A percentile compares a stretch with the other conserved stretches of the same genome.
phyloP scores from a whole-genome alignment of 176 grass and related monocot species.

The Oryza longistaminata region DNA sequence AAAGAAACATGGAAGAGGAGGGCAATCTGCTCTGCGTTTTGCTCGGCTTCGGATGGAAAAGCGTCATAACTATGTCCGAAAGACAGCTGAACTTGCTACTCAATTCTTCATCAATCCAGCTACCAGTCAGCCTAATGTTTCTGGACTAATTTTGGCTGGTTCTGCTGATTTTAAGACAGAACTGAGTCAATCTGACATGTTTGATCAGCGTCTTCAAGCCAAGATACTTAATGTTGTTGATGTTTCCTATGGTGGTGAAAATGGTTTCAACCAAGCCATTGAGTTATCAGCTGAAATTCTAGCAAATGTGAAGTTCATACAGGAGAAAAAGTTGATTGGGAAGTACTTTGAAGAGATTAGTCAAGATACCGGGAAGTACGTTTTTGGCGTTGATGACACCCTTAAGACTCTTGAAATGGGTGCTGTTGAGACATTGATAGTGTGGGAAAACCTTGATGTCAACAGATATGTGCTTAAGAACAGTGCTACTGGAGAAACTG shows the following conservation, averaged over 20 bases:
- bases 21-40: slow-evolving; percentile 73
- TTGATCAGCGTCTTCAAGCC: slow-evolving; percentile 68
- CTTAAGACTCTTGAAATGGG: slow-evolving; percentile 80
- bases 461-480: slow-evolving; percentile 74
- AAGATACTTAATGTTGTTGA: slow-evolving; percentile 84
- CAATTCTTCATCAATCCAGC: slow-evolving; percentile 76
- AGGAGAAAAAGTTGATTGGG: slow-evolving; percentile 79
- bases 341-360: slow-evolving; percentile 89
- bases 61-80: slow-evolving; percentile 73
- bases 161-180: slow-evolving; percentile 85
- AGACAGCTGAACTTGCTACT: slow-evolving; percentile 82
- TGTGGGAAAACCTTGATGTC: slow-evolving; percentile 85
- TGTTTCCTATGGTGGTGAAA: slow-evolving; percentile 80
- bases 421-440: slow-evolving; percentile 73
- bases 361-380: slow-evolving; percentile 73
- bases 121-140: slow-evolving; percentile 78
- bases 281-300: slow-evolving; percentile 75
- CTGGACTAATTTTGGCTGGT: slow-evolving; percentile 75
- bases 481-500: slow-evolving; percentile 47
- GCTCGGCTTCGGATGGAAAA: slow-evolving; percentile 77
- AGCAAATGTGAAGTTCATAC: slow-evolving; percentile 78
- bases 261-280: slow-evolving; percentile 75
- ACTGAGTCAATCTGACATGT: slow-evolving; percentile 80
- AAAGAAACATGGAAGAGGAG: slow-evolving; percentile 79
- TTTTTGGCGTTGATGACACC: slow-evolving; percentile 79